Conservation (phyloP, 352 stramenopile genomes). For the Lagenidium sp. region DNA sequence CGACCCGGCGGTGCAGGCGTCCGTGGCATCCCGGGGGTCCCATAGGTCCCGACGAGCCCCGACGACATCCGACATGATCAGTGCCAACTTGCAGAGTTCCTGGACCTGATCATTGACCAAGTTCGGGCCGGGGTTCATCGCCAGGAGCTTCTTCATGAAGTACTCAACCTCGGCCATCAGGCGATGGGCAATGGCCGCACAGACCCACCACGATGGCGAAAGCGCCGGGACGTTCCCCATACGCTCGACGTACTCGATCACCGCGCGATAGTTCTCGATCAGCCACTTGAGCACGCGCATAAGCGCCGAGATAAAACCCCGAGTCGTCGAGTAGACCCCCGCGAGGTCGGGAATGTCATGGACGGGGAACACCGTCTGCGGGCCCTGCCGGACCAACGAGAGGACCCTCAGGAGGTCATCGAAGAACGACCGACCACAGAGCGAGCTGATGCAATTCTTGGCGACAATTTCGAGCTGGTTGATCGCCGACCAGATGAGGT, state of each 20-base stretch:
- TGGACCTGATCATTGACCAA: constrained; percentile 35
- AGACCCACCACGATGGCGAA: constrained; percentile 52
- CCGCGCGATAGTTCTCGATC: constrained; percentile 23
- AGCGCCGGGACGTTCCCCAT: constrained; percentile 13
- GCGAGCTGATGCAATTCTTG: constrained; percentile 33
- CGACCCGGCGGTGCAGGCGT: constrained; percentile 14
- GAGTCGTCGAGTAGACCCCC: constrained; percentile 15
- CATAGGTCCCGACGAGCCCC: constrained; percentile 32
- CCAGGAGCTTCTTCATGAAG: constrained; percentile 48
- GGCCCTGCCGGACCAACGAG: constrained; percentile 17
- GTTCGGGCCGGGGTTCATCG: constrained; percentile 24
- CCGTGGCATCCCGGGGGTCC: too few relatives aligned
- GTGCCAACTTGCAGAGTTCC: constrained; percentile 34
- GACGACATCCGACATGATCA: constrained; percentile 43
- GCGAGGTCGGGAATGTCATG: constrained; percentile 33
- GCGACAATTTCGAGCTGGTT: constrained; percentile 52
- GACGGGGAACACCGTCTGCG: constrained; percentile 8
- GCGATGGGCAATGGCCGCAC: constrained; percentile 31
- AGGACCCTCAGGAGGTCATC: constrained; percentile 38
- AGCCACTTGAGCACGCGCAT: constrained; percentile 44
- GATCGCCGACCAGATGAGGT: constrained; percentile 48
- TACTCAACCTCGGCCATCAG: constrained; percentile 46
- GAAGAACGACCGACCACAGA: constrained; percentile 44
- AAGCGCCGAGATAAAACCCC: constrained; percentile 29
- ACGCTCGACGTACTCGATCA: constrained; percentile 21